These are phyloP conservation scores for Geranium incanum DNA, from an alignment of 441 rosid genomes.

Conservation along the genomic window DNA sequence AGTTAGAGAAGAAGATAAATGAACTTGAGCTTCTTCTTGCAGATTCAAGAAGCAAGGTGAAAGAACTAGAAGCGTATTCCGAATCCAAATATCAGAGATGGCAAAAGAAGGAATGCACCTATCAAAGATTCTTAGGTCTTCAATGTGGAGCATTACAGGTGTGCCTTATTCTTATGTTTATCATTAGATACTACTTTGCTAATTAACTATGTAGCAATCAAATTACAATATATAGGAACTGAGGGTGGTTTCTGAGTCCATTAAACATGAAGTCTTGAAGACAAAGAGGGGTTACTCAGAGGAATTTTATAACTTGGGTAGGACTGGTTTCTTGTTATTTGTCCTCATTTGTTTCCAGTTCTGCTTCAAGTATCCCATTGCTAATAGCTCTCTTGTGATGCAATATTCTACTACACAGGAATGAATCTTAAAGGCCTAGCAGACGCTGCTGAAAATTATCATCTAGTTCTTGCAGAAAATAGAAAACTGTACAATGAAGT, in stretches of 20 bases:
- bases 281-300: constrained; percentile 44
- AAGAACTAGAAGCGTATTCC: constrained; percentile 57
- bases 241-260: constrained; percentile 47
- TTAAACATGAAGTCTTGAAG: constrained; percentile 55
- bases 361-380: neutral
- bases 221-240: constrained; percentile 43
- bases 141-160: constrained; percentile 64
- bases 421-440: constrained; percentile 50
- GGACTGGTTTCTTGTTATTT: constrained; percentile 3
- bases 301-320: constrained; percentile 53
- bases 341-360: neutral
- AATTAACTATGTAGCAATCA: constrained; percentile 17
- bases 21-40: constrained; percentile 48
- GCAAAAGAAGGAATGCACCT: constrained; percentile 51
- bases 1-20: constrained; percentile 47
- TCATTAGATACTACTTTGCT: constrained; percentile 8
- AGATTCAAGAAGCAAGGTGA: constrained; percentile 52
- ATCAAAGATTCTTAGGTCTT: constrained; percentile 38
- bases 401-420: constrained; percentile 31
- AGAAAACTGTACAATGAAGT: constrained; percentile 61
- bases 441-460: constrained; percentile 63
- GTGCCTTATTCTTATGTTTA: constrained; percentile 19
- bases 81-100: constrained; percentile 51
- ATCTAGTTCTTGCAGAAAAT: constrained; percentile 50
- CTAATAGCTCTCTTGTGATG: constrained; percentile 13